Base-by-base conservation (phyloP, 176 grass and related monocot species). In the Ananas comosus region DNA sequence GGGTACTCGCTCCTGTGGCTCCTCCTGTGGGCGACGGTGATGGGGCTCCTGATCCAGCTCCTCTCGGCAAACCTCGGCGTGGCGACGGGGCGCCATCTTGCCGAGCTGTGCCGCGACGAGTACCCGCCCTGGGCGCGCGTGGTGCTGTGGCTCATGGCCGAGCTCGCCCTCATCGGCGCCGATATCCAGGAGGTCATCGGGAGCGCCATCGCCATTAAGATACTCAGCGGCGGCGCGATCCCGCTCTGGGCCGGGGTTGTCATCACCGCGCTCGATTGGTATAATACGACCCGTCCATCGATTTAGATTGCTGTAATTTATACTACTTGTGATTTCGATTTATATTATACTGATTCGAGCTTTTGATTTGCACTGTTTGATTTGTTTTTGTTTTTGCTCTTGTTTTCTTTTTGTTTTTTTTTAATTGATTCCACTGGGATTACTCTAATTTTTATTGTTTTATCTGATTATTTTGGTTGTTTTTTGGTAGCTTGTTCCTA, bases 111-210 rank as follows among this genome's bases (percentile, higher is more conserved):
- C 80, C 72, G 91, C 17, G 85, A 96, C 68, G 91, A 96, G 80
- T 91, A 96, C 82, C 85, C 88, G 3, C 3, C 48, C 0, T 96
- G 91, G 91, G 91, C 88, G 52, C 79, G 85, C 16, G 63, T 73
- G 66, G 72, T 77, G 51, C 88, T 96, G 12, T 96, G 91, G 91
- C 70, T 68, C 23, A 96, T 96, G 91, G 90, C 88, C 29, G 91
- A 96, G 80, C 75, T 91, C 10, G 91, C 88, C 2, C 83, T 96
- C 29, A 89, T 96, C 64, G 88, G 88, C 13, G 83, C 91, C 49
- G 88, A 96, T 74, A 96, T 96, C 24, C 91, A 96, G 78, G 88
- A 96, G 82, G 91, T 96, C 74, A 91, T 96, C 67, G 88, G 91
- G 70, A 96, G 91, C 69, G 85, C 88, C 51, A 96, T 96, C 78